These are phyloP conservation scores for Crinitomyces ghanaensis DNA, from an alignment of 805 yeast genomes.

Conservation along the genomic window DNA sequence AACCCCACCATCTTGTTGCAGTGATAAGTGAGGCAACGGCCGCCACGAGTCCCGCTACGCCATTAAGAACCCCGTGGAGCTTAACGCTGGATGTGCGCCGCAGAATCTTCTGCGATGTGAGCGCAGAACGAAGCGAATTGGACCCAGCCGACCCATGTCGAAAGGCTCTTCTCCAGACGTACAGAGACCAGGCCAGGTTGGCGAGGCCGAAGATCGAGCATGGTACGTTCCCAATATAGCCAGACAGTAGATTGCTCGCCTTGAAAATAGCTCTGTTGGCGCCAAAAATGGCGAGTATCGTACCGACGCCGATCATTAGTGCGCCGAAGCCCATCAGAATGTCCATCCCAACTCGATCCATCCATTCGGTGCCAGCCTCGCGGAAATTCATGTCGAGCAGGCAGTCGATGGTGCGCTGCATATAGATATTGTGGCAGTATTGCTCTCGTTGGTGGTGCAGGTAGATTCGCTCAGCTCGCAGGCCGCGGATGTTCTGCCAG, in stretches of 20 bases:
- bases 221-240: slow-evolving; percentile 3
- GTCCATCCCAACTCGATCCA: slow-evolving; percentile 1
- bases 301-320: slow-evolving; percentile 2
- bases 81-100: neutral
- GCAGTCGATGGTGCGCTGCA: neutral
- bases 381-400: neutral
- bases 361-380: slow-evolving; percentile 1
- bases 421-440: no score
- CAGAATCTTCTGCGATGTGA: neutral
- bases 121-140: no score
- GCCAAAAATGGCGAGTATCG: slow-evolving; percentile 1
- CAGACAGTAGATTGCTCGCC: slow-evolving; percentile 4
- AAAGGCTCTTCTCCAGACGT: neutral
- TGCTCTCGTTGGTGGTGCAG: no score
- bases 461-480: slow-evolving; percentile 1
- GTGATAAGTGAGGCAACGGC: slow-evolving; percentile 1
- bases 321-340: slow-evolving; percentile 3
- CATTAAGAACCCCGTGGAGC: neutral
- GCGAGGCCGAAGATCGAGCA: neutral
- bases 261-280: neutral
- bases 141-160: neutral
- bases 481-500: slow-evolving; percentile 1
- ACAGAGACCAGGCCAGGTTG: slow-evolving; percentile 2
- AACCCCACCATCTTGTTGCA: slow-evolving; percentile 4
- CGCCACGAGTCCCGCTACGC: slow-evolving; percentile 3